Conservation (phyloP, 2,329 filamentous ascomycete genomes). For the Fonsecaea nubica region DNA sequence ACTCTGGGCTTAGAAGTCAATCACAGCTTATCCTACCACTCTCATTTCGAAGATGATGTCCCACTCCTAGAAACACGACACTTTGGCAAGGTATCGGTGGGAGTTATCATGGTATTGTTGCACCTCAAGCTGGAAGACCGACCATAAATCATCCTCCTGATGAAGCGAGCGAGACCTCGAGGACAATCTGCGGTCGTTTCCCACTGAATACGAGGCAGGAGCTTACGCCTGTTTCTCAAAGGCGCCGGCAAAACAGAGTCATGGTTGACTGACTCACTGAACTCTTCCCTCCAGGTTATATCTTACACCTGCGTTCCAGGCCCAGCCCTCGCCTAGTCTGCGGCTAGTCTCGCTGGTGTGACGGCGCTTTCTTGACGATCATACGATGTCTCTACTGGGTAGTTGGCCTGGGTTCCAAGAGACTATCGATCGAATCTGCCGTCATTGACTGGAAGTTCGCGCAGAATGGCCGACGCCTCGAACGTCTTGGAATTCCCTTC, state of each 20-base stretch:
- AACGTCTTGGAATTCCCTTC: neutral
- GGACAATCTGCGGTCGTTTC: neutral
- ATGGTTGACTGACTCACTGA: conserved; percentile 1
- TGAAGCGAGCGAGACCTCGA: neutral
- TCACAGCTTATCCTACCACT: neutral
- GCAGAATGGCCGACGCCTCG: neutral
- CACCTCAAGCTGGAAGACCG: neutral
- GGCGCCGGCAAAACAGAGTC: neutral
- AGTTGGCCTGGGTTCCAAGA: neutral
- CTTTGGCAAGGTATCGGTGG: neutral
- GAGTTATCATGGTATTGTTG: neutral
- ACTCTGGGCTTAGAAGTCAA: neutral
- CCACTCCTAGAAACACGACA: neutral
- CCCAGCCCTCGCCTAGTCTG: neutral
- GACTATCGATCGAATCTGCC: neutral
- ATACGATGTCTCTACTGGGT: neutral
- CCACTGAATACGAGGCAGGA: neutral
- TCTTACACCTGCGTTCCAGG: neutral
- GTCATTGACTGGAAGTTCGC: neutral
- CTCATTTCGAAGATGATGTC: neutral
- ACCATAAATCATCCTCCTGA: neutral
- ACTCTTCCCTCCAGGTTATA: neutral
- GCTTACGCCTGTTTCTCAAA: neutral
- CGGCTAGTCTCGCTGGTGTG: neutral
- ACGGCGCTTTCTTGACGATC: neutral